phyloP scores from a whole-genome alignment of 2,329 filamentous ascomycete species.

The Akanthomyces uredinophilus region DNA sequence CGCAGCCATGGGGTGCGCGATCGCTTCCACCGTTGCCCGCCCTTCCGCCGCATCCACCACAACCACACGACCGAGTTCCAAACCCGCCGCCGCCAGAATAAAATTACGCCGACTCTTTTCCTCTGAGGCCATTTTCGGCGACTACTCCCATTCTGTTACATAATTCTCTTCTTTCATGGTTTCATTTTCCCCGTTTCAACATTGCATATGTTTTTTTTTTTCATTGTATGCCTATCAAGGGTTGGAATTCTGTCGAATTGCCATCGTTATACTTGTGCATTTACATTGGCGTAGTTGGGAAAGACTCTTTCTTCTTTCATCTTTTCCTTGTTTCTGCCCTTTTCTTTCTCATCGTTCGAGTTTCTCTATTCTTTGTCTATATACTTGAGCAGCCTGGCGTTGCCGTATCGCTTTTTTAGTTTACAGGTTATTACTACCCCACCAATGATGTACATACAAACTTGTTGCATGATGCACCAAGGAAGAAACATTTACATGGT shows the following conservation, averaged over 20 bases:
- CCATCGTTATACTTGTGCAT: not conserved
- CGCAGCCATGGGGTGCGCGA: slow-evolving; percentile 2
- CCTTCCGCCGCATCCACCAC: not conserved
- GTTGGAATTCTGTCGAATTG: slow-evolving; percentile 1
- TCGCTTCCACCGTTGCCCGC: not conserved
- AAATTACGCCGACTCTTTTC: not conserved
- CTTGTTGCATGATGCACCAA: not conserved
- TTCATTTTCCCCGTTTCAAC: not conserved
- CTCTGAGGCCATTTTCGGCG: not conserved
- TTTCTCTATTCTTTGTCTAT: not conserved
- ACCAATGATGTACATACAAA: not conserved
- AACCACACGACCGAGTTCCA: not conserved
- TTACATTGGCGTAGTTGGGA: slow-evolving; percentile 5
- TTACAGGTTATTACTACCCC: not conserved
- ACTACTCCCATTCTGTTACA: not conserved
- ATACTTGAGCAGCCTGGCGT: slow-evolving; percentile 4
- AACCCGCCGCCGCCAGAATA: not conserved
- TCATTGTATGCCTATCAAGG: not conserved
- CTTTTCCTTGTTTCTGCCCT: not conserved
- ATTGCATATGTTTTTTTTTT: not conserved
- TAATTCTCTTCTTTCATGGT: not conserved
- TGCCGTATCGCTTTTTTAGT: slow-evolving; percentile 1
- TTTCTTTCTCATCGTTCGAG: not conserved
- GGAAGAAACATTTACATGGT: not conserved
- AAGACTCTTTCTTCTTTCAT: not conserved